Base-by-base conservation (phyloP, 2,329 filamentous ascomycete genomes). In the Aureobasidium sp. region DNA sequence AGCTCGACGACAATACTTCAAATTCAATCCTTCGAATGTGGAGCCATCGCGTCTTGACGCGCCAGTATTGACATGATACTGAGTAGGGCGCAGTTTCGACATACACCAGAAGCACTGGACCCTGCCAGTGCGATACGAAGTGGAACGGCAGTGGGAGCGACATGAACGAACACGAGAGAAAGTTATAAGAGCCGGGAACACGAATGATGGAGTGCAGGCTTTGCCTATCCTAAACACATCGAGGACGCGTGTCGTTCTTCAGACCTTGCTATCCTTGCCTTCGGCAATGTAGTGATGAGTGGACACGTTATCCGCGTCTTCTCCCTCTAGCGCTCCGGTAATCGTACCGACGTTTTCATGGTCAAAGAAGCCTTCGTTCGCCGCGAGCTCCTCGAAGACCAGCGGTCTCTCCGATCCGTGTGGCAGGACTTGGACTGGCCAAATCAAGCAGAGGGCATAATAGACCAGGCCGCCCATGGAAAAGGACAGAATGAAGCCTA, bases 401-500 rank as follows among this genome's bases (percentile, higher is more conserved):
- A 58, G 54, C 27, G 40, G 15, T 27, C 25, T 58, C 7, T 58
- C 54, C 40, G 16, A 25, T 27, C 54, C 54, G 4, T 10, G 38
- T 9, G 54, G 54, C 25, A 58, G 33, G 25, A 58, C 9, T 23
- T 38, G 54, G 10, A 58, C 40, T n/a, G 54, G 54, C 54, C 54
- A 58, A 2, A 58, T 45, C 54, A 58, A 45, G 40, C 58, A 61
- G 2, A 61, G 43, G 23, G 25, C 23, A 43, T 38, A 61, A 16
- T 61, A 61, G 1, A 61, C 31, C 23, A 61, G 29, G 58, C 42
- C 42, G 11, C 43, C 42, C 31, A 61, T 61, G 43, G 20, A 23
- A n/a, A 61, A 61, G 9, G 58, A 61, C 16, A 61, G n/a, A 6
- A 61, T 20, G 7, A 48, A 61, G 31, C 58, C 58, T 27, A 61